These are phyloP conservation scores for Pterocarpus macrocarpus DNA, from an alignment of 306 rosid genomes.

Conservation along the genomic window DNA sequence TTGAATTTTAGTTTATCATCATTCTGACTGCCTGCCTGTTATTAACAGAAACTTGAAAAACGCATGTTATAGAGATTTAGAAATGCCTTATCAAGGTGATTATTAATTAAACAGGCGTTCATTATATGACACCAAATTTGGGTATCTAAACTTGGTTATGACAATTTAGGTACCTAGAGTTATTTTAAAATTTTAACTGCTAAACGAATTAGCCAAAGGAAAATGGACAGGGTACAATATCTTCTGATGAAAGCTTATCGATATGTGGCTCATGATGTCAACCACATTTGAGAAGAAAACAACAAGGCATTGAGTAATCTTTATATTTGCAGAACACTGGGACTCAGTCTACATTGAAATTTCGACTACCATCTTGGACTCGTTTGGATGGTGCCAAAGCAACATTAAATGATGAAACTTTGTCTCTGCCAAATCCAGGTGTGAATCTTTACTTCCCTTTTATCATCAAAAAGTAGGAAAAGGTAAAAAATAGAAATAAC, in stretches of 20 bases:
- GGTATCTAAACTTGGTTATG: constrained; percentile 11
- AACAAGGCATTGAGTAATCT: neutral
- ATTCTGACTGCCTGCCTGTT: neutral
- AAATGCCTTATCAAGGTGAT: constrained; percentile 4
- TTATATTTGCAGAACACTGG: constrained; percentile 54
- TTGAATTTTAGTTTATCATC: neutral
- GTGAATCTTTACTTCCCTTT: constrained; percentile 26
- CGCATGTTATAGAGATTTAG: constrained; percentile 3
- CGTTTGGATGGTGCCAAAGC: constrained; percentile 54
- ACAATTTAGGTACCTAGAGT: neutral
- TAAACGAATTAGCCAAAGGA: neutral
- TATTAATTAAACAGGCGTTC: neutral
- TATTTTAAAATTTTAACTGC: constrained; percentile 30
- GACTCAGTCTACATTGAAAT: constrained; percentile 62
- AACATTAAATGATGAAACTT: constrained; percentile 54
- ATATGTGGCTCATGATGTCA: neutral
- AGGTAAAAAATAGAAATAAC: neutral
- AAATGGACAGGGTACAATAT: constrained; percentile 17
- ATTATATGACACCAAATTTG: neutral
- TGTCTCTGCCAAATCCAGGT: constrained; percentile 71
- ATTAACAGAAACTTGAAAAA: constrained; percentile 8
- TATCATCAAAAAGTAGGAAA: neutral
- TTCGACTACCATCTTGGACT: constrained; percentile 89
- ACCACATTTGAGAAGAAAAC: constrained; percentile 18
- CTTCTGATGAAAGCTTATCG: neutral